Evolutionary conservation across 2,329 filamentous ascomycete species (phyloP), one percentile per base, ranked within the genome.

Genomic region (Alternaria incomplexa): DNA sequence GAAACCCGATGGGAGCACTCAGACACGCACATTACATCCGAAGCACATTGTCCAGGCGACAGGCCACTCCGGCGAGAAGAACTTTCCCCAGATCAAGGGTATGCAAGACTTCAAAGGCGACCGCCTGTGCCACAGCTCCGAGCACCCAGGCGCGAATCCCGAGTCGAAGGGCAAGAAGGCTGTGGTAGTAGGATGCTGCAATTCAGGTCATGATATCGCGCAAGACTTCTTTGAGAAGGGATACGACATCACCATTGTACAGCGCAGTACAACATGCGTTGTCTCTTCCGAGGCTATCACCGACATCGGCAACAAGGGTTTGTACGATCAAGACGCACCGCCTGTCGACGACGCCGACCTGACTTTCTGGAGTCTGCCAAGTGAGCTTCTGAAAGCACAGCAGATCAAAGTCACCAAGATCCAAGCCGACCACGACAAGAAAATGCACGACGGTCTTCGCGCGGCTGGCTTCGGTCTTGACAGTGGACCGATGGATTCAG

Each of bases 191-290:
- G 83, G 84, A 25, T 81, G 80, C 17, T 84, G 81, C 54, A 85
- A 85, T 65, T 84, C 83, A 1, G 83, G 80, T 52, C 83, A 85
- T 70, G 83, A 85, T 67, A 79, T 85, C 23, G 81, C 83, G 3
- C 79, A 84, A 68, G 82, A 85, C 69, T 84, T 84, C 77, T 76
- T 79, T 40, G 76, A 81, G 22, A 80, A 80, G 7, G 79, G 79
- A 5, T 75, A 79, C 28, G 78, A 81, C 13, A 71, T 82, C n/a
- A 85, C 83, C 12, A 82, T 85, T 67, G 70, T 85, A 1, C 84
- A 85, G 64, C 79, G 83, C 28, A 77, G 72, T 48, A 77, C 73
- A 9, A 85, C 83, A 36, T 80, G 74, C 75, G 75, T 79, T 22
- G 61, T 79, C 12, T 73, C 75, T 8, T 73, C 71, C 3, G 53